Evolutionary conservation across 495 filamentous ascomycete genomes (phyloP).

Genomic region (Podospora pseudoanserina): DNA sequence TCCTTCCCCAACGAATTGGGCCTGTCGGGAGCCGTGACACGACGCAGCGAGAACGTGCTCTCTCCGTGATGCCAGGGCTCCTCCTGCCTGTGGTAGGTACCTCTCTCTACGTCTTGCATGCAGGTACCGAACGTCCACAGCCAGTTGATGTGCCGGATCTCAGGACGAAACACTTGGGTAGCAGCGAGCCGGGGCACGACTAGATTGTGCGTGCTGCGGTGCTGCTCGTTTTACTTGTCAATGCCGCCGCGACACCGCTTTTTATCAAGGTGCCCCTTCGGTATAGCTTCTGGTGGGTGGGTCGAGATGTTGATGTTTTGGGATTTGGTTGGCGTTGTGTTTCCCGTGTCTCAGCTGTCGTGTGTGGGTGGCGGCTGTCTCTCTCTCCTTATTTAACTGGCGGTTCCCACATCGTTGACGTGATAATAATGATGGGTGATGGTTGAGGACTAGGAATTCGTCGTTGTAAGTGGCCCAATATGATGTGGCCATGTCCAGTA

Average conservation of each 20-base stretch:
- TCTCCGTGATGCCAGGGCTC: background rate
- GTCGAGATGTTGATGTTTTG: background rate
- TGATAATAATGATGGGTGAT: background rate
- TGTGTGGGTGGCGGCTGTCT: background rate
- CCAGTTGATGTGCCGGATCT: background rate
- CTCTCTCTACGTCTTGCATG: background rate
- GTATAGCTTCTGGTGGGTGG: background rate
- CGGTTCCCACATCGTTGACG: background rate
- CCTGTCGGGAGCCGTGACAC: background rate
- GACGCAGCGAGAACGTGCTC: background rate
- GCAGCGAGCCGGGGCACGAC: background rate
- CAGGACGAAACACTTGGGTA: constrained; percentile 1
- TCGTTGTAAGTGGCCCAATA: background rate
- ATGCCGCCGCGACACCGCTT: background rate
- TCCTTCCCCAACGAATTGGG: background rate
- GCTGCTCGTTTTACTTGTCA: constrained; percentile 1
- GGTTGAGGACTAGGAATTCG: background rate
- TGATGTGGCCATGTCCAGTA: background rate
- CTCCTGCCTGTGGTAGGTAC: background rate
- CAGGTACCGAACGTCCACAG: constrained; percentile 2
- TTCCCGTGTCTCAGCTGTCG: constrained; percentile 3
- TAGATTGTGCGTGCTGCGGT: constrained; percentile 1
- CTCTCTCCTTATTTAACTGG: background rate
- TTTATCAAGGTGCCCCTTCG: background rate
- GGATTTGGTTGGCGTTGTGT: background rate